phyloP scores from a whole-genome alignment of 768 basidiomycete species.

The Amanita pseudoporphyria region DNA sequence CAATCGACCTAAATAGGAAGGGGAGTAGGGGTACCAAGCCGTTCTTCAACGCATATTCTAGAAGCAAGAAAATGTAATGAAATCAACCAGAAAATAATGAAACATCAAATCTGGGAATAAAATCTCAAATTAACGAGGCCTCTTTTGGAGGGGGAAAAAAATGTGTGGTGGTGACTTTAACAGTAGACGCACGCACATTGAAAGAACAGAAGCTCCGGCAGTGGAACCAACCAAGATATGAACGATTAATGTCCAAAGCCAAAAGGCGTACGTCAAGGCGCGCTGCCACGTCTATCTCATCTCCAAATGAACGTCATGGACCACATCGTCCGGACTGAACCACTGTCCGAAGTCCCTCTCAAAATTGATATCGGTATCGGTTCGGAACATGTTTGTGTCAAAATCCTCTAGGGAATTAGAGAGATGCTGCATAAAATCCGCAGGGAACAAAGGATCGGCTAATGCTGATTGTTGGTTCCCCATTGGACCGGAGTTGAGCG shows the following conservation, averaged over 20 bases:
- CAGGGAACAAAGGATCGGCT: conserved; percentile 5
- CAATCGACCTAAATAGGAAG: background rate
- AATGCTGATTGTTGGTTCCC: conserved; percentile 4
- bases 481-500: conserved; percentile 3
- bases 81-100: background rate
- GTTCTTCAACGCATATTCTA: background rate
- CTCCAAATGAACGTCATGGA: conserved; percentile 21
- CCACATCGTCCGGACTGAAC: conserved; percentile 47
- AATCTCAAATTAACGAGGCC: background rate
- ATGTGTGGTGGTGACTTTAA: background rate
- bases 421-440: conserved; percentile 14
- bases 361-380: conserved; percentile 48
- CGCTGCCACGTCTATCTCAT: conserved; percentile 16
- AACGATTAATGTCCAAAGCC: background rate
- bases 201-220: background rate
- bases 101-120: background rate
- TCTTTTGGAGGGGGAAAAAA: background rate
- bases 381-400: conserved; percentile 28
- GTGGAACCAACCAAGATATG: background rate
- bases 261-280: background rate
- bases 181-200: background rate
- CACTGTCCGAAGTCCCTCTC: conserved; percentile 71
- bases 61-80: conserved; percentile 3
- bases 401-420: conserved; percentile 32
- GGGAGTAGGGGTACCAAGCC: background rate